Base-by-base conservation (phyloP, 768 basidiomycete genomes). In the Lactifluus hygrophoroides region DNA sequence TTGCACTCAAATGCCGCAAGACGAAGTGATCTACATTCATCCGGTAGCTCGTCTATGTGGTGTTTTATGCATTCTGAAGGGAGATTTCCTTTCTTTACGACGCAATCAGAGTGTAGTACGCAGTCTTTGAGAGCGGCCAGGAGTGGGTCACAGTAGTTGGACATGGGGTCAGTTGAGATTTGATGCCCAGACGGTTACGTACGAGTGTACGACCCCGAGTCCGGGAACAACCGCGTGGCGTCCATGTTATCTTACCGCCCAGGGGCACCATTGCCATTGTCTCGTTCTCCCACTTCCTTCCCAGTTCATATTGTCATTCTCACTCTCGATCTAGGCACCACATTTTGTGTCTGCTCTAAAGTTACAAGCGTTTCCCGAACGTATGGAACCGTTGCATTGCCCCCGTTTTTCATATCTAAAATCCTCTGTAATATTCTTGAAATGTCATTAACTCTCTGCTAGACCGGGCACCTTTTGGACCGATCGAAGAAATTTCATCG, bases 1-100 rank as follows among this genome's bases (percentile, higher is more conserved):
- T 95, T 95, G 74, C 93, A 95, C 64, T 94, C 90, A 65, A 88
- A 93, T 0, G 88, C 84, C 11, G 90, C 89, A 70, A 82, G 84
- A 51, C 93, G 78, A 54, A 95, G 73, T 27, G 82, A 79, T 68
- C 83, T 81, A 69, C 93, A 95, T 65, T 86, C 78, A 64, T 88
- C 83, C 2, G 93, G 91, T 25, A 95, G 77, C 62, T 91, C 86
- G 54, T 84, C 75, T 23, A 71, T 73, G 71, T 94, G 88, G 27
- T 88, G 68, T 65, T 79, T 83, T 48, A 95, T 77, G 71, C 93
- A 95, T 32, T 90, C 87, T 0, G 90, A 92, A 7, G 93, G 93
- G n/a, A 88, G 75, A 54, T 76, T 72, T 2, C 85, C 82, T 32
- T 91, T 76, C 68, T 88, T 89, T 23, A 87, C 70, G 49, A 95